Evolutionary conservation across 2,329 filamentous ascomycete species (phyloP).

Genomic region (Karstenula rhodostoma): DNA sequence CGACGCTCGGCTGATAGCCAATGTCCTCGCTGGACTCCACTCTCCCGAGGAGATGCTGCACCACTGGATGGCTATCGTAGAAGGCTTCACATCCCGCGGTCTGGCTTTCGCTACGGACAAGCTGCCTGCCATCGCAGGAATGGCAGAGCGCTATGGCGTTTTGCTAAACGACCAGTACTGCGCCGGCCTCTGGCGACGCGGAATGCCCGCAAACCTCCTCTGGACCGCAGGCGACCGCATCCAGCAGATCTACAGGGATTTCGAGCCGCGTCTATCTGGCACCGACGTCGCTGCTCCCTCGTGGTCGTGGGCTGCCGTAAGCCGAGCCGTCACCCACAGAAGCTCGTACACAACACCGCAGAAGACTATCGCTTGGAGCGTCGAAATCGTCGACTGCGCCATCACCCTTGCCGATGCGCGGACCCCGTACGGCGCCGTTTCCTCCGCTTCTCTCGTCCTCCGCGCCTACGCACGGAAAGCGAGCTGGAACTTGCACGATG

Average conservation of each 20-base stretch:
- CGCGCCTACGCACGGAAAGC: neutral
- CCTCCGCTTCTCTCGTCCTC: neutral
- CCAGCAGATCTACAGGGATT: neutral
- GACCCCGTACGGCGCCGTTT: neutral
- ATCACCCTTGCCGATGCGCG: neutral
- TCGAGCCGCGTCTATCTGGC: neutral
- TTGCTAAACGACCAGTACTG: conserved; percentile 9
- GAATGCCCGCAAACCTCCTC: neutral
- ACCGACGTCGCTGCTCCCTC: conserved; percentile 1
- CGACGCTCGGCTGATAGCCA: neutral
- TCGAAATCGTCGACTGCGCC: neutral
- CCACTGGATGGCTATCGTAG: conserved; percentile 3
- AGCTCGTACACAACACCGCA: neutral
- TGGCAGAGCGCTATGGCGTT: conserved; percentile 1
- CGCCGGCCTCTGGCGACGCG: conserved; percentile 6
- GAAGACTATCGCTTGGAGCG: neutral
- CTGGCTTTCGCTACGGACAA: conserved; percentile 9
- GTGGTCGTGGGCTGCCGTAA: conserved; percentile 11
- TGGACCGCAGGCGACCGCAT: neutral
- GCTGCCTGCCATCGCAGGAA: conserved; percentile 9
- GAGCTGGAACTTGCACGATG: neutral
- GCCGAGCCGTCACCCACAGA: neutral
- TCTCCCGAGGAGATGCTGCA: neutral
- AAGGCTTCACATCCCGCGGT: conserved; percentile 2
- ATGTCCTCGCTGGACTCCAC: neutral